Conservation (phyloP, 352 stramenopile genomes). For the Globisporangium nunn region DNA sequence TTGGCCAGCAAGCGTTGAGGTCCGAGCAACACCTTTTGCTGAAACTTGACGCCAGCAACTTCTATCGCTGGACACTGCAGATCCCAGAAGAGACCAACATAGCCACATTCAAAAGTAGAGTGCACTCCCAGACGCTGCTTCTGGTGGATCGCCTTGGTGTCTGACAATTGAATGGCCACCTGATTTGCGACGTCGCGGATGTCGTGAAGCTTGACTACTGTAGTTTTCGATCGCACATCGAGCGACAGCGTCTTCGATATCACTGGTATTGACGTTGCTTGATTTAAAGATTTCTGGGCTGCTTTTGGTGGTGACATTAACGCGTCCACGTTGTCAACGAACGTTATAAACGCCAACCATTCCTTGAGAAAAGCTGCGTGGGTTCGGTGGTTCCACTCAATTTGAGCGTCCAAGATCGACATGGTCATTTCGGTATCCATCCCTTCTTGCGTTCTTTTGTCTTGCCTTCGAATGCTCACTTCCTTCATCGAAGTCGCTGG, state of each 20-base stretch:
- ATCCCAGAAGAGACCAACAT: slow-evolving; percentile 16
- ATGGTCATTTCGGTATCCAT: slow-evolving; percentile 25
- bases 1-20: slow-evolving; percentile 15
- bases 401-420: slow-evolving; percentile 15
- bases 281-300: background rate
- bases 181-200: slow-evolving; percentile 17
- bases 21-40: slow-evolving; percentile 17
- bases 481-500: slow-evolving; percentile 11
- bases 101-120: slow-evolving; percentile 22
- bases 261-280: background rate
- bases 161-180: slow-evolving; percentile 15
- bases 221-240: slow-evolving; percentile 21
- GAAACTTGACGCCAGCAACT: slow-evolving; percentile 12
- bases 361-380: slow-evolving; percentile 29
- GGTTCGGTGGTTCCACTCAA: slow-evolving; percentile 28
- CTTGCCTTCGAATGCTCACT: slow-evolving; percentile 18
- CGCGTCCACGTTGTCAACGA: slow-evolving; percentile 26
- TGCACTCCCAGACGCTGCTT: slow-evolving; percentile 21
- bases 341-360: slow-evolving; percentile 15
- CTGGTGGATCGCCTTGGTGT: slow-evolving; percentile 19
- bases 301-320: slow-evolving; percentile 25
- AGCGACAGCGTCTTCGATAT: slow-evolving; percentile 18
- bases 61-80: slow-evolving; percentile 17
- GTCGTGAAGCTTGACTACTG: slow-evolving; percentile 18
- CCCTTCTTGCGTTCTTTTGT: slow-evolving; percentile 16